phyloP scores from a whole-genome alignment of 768 basidiomycete species.

The Termitomyces titanicus region DNA sequence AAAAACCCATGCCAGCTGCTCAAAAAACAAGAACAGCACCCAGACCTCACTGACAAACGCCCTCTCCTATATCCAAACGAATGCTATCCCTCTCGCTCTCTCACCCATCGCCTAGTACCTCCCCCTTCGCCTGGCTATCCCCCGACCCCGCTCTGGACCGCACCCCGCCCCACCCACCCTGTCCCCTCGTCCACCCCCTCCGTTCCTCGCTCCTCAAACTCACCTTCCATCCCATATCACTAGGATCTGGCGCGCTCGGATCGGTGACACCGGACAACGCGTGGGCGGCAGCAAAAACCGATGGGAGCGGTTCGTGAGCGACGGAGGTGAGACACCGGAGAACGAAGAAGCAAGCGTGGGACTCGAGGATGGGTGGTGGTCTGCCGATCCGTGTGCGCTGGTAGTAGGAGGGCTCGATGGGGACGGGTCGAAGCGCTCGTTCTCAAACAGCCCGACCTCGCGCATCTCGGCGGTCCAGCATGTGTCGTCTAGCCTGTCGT shows the following conservation, averaged over 20 bases:
- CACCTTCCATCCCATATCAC: slow-evolving; percentile 32
- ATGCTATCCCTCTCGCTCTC: slow-evolving; percentile 27
- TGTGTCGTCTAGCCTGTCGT: slow-evolving; percentile 60
- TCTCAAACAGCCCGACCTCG: slow-evolving; percentile 78
- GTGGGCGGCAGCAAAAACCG: background rate
- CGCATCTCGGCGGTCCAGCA: slow-evolving; percentile 64
- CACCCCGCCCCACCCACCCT: slow-evolving; percentile 71
- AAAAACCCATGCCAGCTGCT: slow-evolving; percentile 7
- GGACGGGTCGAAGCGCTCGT: slow-evolving; percentile 50
- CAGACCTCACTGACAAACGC: slow-evolving; percentile 70
- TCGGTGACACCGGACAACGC: too few relatives aligned
- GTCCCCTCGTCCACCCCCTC: slow-evolving; percentile 63
- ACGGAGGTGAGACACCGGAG: background rate
- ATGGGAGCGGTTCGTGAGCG: background rate
- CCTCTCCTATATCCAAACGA: slow-evolving; percentile 24
- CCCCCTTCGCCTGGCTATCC: slow-evolving; percentile 11
- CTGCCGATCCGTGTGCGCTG: background rate
- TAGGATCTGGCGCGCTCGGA: background rate
- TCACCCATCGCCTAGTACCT: slow-evolving; percentile 37
- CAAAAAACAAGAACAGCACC: slow-evolving; percentile 10
- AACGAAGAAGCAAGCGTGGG: background rate
- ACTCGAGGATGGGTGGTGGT: background rate
- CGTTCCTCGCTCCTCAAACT: slow-evolving; percentile 46
- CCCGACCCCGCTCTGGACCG: slow-evolving; percentile 8
- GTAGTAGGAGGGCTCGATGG: background rate